Evolutionary conservation across 768 basidiomycete species (phyloP), one percentile per base, ranked within the genome.

Genomic region (Hysterangium stoloniferum): DNA sequence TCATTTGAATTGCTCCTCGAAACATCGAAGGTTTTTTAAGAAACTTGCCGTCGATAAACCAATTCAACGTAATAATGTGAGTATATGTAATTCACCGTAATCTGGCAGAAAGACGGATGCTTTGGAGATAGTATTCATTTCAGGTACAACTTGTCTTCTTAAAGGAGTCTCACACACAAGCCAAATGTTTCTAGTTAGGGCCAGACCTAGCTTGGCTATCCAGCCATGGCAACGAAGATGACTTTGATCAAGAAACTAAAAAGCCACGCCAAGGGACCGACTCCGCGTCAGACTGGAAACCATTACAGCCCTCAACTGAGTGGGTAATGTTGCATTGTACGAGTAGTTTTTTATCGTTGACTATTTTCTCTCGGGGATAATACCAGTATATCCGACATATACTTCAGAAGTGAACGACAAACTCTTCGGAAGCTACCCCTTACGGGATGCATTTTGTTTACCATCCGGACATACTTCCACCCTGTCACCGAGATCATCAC

Each of bases 11-110:
- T 13, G 8, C 20, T 1, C 6, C 19, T 5, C 27, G 28, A 28
- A 31, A 80, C 58, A 71, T 86, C 68, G 77, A 55, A 75, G 83
- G 44, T 89, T 82, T 70, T 85, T 89, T 71, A 74, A 70, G 57
- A 75, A 80, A 44, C 62, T 88, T 58, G 55, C 76, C 24, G 71
- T 83, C 38, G 78, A 84, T 62, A 81, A 84, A 62, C 80, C 84
- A 6, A 79, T 88, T 43, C 64, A 72, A 52, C 77, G 87, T 45
- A 82, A 82, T 66, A 88, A 89, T 64, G 49, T 51, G 20, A n/a
- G 49, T 27, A 9, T 51, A 27, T 49, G 15, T 19, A 33, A 3
- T 86, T 64, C 28, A n/a, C 35, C 15, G 2, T 31, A 11, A 4
- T 42, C 36, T 45, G 41, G 40, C 17, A 37, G 46, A 31, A 53